Evolutionary conservation across 345 rosid species (phyloP).

Genomic region (Carallia pectinifolia): DNA sequence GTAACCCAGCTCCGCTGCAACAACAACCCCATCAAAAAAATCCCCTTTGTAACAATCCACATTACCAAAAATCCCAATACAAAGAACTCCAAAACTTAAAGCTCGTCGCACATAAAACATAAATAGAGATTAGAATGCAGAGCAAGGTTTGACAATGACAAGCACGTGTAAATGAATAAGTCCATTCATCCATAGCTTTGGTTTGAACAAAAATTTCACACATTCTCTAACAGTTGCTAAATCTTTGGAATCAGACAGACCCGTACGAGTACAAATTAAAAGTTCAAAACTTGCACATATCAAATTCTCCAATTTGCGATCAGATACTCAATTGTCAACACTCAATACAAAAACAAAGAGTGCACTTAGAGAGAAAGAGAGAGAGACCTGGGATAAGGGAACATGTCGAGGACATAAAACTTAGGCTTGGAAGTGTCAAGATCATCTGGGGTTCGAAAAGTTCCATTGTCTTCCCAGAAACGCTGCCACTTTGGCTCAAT

Average conservation of each 20-base stretch:
- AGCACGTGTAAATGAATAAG: too few species aligned
- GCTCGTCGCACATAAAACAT: background rate
- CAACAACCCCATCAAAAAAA: background rate
- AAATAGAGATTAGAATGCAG: too few species aligned
- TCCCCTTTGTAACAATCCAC: background rate
- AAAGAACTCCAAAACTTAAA: background rate
- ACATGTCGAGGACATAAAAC: constrained; percentile 97
- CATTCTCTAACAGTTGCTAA: background rate
- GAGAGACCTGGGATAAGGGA: constrained; percentile 92
- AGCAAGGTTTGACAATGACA: too few species aligned
- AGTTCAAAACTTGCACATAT: too few species aligned
- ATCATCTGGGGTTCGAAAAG: constrained; percentile 82
- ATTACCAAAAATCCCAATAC: background rate
- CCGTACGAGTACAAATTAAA: too few species aligned
- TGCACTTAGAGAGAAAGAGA: background rate
- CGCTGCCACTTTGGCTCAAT: constrained; percentile 95
- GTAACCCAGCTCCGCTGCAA: constrained; percentile 94
- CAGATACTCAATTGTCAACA: background rate
- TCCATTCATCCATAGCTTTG: too few species aligned
- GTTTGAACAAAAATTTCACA: too few species aligned
- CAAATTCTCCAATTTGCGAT: background rate
- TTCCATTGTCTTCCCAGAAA: constrained; percentile 70
- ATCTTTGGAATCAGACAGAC: background rate
- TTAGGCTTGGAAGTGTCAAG: constrained; percentile 80
- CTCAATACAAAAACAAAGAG: background rate